Percentiles rank a stretch among this genome's conserved stretches.
Evolutionary conservation across 768 basidiomycete species (phyloP).

Genomic region (Butyriboletus loyo): DNA sequence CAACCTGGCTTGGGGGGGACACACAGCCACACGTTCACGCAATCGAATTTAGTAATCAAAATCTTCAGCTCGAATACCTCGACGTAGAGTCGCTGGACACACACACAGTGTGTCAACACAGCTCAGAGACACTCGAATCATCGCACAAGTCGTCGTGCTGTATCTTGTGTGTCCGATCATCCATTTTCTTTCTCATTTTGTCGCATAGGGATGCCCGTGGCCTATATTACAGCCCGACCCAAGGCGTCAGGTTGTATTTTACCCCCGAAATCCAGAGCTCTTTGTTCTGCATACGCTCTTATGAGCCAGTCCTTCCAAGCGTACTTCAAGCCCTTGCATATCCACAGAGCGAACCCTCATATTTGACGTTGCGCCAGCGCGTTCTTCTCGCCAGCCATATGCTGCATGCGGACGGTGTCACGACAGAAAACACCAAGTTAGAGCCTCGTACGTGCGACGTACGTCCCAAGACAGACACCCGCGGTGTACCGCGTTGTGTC

Average conservation of each 20-base stretch:
- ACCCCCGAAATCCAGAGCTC: background rate
- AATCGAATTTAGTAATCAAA: conserved; percentile 1
- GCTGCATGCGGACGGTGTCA: background rate
- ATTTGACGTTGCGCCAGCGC: background rate
- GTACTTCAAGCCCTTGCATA: background rate
- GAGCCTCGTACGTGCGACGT: background rate
- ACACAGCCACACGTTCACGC: conserved; percentile 16
- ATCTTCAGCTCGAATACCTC: too few species aligned
- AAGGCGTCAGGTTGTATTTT: background rate
- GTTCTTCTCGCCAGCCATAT: background rate
- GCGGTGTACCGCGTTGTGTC: background rate
- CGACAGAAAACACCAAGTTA: background rate
- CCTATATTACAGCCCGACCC: too few species aligned
- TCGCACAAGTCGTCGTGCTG: too few species aligned
- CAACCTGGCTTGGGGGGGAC: background rate
- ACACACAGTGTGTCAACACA: too few species aligned
- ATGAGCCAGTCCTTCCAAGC: background rate
- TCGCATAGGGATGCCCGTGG: background rate
- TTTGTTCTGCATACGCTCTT: background rate
- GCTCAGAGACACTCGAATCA: background rate
- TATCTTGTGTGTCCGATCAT: too few species aligned
- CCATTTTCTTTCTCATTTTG: background rate
- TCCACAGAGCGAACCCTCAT: background rate
- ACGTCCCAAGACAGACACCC: background rate
- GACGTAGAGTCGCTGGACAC: background rate